phyloP scores from a whole-genome alignment of 2,329 filamentous ascomycete genomes.

The Pseudogymnoascus sp. region DNA sequence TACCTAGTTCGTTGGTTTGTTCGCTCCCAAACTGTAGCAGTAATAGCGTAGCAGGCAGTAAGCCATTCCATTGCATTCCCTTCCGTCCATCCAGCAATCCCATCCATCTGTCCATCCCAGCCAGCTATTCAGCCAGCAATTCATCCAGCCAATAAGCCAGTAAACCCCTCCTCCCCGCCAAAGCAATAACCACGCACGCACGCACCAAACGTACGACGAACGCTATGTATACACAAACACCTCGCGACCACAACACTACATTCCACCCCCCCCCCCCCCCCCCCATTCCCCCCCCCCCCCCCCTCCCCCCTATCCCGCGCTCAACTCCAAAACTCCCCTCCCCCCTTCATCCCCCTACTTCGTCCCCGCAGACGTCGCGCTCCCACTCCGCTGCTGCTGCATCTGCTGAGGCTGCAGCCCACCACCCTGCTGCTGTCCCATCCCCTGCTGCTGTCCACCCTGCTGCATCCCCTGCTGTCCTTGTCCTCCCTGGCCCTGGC shows the following conservation, averaged over 20 bases:
- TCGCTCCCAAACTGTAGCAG: no score
- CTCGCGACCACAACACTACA: not conserved
- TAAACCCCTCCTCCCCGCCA: not conserved
- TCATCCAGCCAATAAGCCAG: no score
- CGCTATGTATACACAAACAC: not conserved
- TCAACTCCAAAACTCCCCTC: not conserved
- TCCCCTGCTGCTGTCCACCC: constrained; percentile 11
- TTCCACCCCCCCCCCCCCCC: not conserved
- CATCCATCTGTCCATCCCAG: not conserved
- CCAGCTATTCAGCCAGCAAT: not conserved
- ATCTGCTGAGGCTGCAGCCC: constrained; percentile 14
- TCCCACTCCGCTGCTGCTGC: constrained; percentile 11
- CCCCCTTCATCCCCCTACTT: not conserved
- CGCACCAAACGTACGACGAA: not conserved
- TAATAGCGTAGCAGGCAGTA: not conserved
- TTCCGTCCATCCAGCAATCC: not conserved
- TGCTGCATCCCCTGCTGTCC: constrained; percentile 23
- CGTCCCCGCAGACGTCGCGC: not conserved
- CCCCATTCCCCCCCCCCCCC: no score
- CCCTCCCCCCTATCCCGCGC: no score
- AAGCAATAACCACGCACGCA: no score
- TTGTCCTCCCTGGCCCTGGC: constrained; percentile 10
- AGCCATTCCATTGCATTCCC: not conserved
- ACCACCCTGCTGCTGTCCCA: constrained; percentile 10
- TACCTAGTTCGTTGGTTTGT: no score